Evolutionary conservation across 495 filamentous ascomycete genomes (phyloP).

Genomic region (Penicillium nucicola): DNA sequence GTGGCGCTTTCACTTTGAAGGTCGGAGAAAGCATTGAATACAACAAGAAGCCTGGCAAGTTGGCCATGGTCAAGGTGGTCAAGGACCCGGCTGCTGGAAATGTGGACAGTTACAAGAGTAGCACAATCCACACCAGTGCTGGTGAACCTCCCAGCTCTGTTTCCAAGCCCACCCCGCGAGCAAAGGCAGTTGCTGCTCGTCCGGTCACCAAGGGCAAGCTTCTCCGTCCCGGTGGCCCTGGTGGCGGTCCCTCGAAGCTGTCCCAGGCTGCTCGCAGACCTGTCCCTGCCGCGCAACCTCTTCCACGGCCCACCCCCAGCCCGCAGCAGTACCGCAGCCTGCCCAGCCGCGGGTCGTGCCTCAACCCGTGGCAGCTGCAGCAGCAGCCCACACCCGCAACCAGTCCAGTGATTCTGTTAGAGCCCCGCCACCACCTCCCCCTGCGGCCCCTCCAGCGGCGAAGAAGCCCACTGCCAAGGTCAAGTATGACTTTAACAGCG

Average conservation of each 20-base stretch:
- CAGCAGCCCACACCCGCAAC: constrained; percentile 50
- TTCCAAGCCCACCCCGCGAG: constrained; percentile 80
- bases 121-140: constrained; percentile 77
- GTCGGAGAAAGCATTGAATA: constrained; percentile 84
- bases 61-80: constrained; percentile 77
- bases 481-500: constrained; percentile 82
- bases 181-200: constrained; percentile 77
- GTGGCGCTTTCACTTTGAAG: constrained; percentile 75
- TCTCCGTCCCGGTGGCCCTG: constrained; percentile 84
- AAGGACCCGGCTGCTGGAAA: constrained; percentile 73
- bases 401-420: constrained; percentile 52
- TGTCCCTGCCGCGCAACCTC: constrained; percentile 28
- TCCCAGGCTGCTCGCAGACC: constrained; percentile 47
- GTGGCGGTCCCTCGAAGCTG: constrained; percentile 72
- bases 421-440: constrained; percentile 68
- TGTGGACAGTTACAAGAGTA: constrained; percentile 90
- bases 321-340: constrained; percentile 44
- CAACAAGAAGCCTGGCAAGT: constrained; percentile 97
- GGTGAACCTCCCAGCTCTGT: constrained; percentile 83
- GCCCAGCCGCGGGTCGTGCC: constrained; percentile 35
- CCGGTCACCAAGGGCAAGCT: constrained; percentile 88
- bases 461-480: constrained; percentile 79
- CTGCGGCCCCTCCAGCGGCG: constrained; percentile 58
- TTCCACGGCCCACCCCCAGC: constrained; percentile 41
- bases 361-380: constrained; percentile 46